Conservation (phyloP, 352 stramenopile species). For the Phytophthora vignae region DNA sequence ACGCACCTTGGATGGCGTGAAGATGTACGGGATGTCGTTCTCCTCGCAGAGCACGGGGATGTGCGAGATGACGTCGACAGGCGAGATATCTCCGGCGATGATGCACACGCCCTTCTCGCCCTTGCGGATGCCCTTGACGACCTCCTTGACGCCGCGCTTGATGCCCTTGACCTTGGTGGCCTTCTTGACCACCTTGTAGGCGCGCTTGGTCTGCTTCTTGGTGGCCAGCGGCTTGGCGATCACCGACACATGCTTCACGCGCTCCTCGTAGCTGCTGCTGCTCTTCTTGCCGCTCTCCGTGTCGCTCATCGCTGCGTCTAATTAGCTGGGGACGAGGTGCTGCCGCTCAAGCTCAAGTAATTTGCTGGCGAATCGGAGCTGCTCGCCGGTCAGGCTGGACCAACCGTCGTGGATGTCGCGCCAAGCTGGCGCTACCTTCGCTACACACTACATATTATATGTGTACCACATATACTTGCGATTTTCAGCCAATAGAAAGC, state of each 20-base stretch:
- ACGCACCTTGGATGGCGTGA: conserved; percentile 95
- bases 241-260: conserved; percentile 86
- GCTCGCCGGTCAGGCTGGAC: conserved; percentile 25
- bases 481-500: conserved; percentile 26
- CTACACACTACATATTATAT: conserved; percentile 3
- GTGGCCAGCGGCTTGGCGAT: conserved; percentile 97
- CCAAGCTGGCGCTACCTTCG: conserved; percentile 36
- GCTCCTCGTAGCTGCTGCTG: conserved; percentile 77
- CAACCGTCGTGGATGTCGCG: conserved; percentile 39
- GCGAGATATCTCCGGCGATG: conserved; percentile 99
- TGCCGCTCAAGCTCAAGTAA: conserved; percentile 27
- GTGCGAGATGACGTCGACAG: conserved; percentile 99
- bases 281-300: conserved; percentile 70
- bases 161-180: conserved; percentile 97
- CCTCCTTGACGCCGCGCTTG: conserved; percentile 99
- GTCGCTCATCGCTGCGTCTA: conserved; percentile 65
- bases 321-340: conserved; percentile 1
- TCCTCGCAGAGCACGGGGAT: conserved; percentile 99
- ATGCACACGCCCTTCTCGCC: conserved; percentile 98
- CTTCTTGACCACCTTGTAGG: conserved; percentile 96
- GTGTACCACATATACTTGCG: neutral
- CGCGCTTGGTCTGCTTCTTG: conserved; percentile 97
- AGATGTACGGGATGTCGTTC: conserved; percentile 99
- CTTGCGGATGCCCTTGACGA: conserved; percentile 98
- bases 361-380: conserved; percentile 29